A percentile compares a stretch with the other conserved stretches of the same genome.
These are phyloP conservation scores for Hebeloma cylindrosporum DNA, from an alignment of 768 basidiomycete species.

Conservation along the genomic window DNA sequence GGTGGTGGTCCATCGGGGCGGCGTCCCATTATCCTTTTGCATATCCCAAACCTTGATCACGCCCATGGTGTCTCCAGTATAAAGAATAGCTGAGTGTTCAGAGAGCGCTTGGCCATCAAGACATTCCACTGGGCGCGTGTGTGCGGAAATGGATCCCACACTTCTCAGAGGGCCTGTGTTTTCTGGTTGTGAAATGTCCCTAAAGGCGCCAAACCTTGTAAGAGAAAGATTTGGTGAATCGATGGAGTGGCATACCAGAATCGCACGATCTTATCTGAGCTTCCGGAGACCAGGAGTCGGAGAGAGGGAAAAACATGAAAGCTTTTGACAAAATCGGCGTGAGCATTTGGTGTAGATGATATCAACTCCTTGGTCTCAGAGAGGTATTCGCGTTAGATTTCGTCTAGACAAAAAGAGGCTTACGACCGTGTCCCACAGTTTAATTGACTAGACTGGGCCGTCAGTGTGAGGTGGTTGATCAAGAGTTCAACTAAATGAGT, in stretches of 20 bases:
- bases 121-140: constrained; percentile 86
- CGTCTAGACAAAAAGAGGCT: constrained; percentile 17
- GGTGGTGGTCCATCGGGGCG: constrained; percentile 50
- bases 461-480: constrained; percentile 8
- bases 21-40: constrained; percentile 34
- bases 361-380: constrained; percentile 66
- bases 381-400: not conserved
- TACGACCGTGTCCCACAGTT: constrained; percentile 82
- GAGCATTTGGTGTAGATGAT: constrained; percentile 66
- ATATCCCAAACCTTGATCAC: constrained; percentile 81
- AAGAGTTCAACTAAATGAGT: constrained; percentile 3
- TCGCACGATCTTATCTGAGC: constrained; percentile 86
- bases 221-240: not conserved
- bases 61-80: constrained; percentile 93
- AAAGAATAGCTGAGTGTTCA: constrained; percentile 52
- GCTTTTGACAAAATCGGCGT: constrained; percentile 89
- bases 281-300: constrained; percentile 74
- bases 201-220: constrained; percentile 23
- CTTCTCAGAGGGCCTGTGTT: constrained; percentile 45
- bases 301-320: constrained; percentile 69
- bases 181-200: constrained; percentile 60
- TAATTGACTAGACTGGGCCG: constrained; percentile 62
- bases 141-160: constrained; percentile 73
- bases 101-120: constrained; percentile 56
- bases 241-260: constrained; percentile 67